phyloP scores from a whole-genome alignment of 441 rosid species.

The Erodium trifolium region DNA sequence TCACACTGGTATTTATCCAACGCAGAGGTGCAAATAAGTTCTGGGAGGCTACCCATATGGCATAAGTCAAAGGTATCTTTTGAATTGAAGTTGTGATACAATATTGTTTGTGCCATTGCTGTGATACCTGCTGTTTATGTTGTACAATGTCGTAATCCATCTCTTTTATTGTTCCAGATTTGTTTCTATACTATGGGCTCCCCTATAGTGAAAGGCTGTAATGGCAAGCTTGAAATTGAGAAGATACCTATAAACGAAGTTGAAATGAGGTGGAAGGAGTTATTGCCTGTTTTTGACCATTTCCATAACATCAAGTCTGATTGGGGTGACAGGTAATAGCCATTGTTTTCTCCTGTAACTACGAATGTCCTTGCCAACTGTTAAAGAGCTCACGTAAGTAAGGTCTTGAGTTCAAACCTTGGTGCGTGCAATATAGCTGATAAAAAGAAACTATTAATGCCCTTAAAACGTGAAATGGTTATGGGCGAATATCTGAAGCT shows the following conservation, averaged over 20 bases:
- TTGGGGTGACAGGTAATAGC: constrained; percentile 57
- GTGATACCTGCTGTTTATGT: constrained; percentile 2
- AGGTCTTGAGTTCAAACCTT: too few relatives aligned
- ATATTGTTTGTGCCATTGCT: constrained; percentile 28
- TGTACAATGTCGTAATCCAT: constrained; percentile 15
- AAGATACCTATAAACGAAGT: constrained; percentile 51
- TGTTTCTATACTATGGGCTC: constrained; percentile 48
- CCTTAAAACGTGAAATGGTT: background rate
- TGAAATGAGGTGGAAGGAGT: constrained; percentile 35
- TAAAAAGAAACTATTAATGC: too few relatives aligned
- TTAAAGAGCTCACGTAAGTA: too few relatives aligned
- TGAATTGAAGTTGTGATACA: constrained; percentile 19
- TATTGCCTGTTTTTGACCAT: constrained; percentile 60
- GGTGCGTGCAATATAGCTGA: too few relatives aligned
- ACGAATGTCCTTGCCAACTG: background rate
- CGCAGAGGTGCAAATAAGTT: constrained; percentile 75
- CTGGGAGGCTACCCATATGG: constrained; percentile 83
- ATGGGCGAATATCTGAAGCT: background rate
- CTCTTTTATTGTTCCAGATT: constrained; percentile 34
- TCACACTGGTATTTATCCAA: constrained; percentile 72
- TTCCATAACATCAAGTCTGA: constrained; percentile 51
- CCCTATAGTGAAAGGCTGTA: constrained; percentile 18
- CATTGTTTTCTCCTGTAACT: background rate
- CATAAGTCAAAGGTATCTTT: constrained; percentile 64
- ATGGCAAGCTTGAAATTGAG: constrained; percentile 68